phyloP scores from a whole-genome alignment of 2,329 filamentous ascomycete genomes.

The Fusarium tuaranense region DNA sequence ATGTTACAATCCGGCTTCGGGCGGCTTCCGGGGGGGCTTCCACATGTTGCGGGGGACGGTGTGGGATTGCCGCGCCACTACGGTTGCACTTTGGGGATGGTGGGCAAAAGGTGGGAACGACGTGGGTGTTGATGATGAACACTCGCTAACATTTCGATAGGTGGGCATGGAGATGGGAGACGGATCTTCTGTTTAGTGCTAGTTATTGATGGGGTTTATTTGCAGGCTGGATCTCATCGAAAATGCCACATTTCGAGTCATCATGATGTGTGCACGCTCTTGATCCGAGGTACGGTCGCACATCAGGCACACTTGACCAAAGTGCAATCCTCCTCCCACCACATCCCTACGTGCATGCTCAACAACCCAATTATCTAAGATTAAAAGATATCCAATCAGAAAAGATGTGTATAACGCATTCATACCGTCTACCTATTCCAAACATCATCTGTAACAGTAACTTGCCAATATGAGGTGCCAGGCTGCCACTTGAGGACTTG shows the following conservation, averaged over 20 bases:
- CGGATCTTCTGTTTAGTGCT: background rate
- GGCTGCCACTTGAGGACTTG: background rate
- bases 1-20: constrained; percentile 37
- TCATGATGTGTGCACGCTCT: background rate
- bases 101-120: background rate
- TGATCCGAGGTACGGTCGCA: background rate
- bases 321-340: background rate
- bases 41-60: constrained; percentile 26
- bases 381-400: background rate
- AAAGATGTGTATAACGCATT: background rate
- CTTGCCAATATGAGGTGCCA: background rate
- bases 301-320: background rate
- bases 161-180: no score
- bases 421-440: background rate
- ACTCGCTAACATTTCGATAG: background rate
- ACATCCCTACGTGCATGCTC: background rate
- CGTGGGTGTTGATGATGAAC: background rate
- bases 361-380: background rate
- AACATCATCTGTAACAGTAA: background rate
- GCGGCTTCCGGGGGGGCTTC: constrained; percentile 35
- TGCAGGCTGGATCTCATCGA: background rate
- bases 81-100: background rate
- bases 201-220: background rate
- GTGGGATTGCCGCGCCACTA: background rate
- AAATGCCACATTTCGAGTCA: background rate